Base-by-base conservation (phyloP, 2,329 filamentous ascomycete genomes). In the Truncatella angustata region DNA sequence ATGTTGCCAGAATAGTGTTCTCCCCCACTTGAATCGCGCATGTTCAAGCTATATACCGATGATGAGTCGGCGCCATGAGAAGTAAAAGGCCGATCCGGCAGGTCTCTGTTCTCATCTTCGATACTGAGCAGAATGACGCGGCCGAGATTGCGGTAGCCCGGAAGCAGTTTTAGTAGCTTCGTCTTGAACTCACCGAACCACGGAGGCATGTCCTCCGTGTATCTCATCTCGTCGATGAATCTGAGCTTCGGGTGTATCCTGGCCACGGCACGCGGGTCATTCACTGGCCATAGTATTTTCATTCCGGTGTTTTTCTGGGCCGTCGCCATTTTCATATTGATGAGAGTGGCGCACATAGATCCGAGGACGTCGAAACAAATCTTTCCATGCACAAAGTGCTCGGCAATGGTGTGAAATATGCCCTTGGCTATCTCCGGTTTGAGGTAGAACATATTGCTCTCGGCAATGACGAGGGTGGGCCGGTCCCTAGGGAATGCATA, bases 371-470 rank as follows among this genome's bases (percentile, higher is more conserved):
- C 58, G 12, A 60, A 54, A 12, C 54, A 18, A 12, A 59, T 39
- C 24, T 60, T 53, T 5, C 58, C 57, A 3, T 53, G 42, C 6
- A 42, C 43, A 40, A 64, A 62, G 36, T 54, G 55, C n/a, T 49
- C 49, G 5, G 57, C 54, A 2, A 63, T 45, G 5, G 58, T 47
- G 16, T 30, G 18, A 14, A 60, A 24, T 12, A 60, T 49, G n/a
- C 56, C 50, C 20, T 55, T 18, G n/a, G 52, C 54, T 28, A 54
- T 54, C 10, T 56, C 57, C 4, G 28, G 26, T 4, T 50, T 37
- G 3, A 67, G 55, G 34, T 67, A 67, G 45, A 60, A 58, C 28
- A 53, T 56, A 4, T 66, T 56, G 2, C 64, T 63, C 44, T 67
- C 65, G 43, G 63, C 56, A 7, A 67, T 30, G 14, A 66, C 51